phyloP scores from a whole-genome alignment of 1,284 basidiomycete species.

The Takashimella koratensis region DNA sequence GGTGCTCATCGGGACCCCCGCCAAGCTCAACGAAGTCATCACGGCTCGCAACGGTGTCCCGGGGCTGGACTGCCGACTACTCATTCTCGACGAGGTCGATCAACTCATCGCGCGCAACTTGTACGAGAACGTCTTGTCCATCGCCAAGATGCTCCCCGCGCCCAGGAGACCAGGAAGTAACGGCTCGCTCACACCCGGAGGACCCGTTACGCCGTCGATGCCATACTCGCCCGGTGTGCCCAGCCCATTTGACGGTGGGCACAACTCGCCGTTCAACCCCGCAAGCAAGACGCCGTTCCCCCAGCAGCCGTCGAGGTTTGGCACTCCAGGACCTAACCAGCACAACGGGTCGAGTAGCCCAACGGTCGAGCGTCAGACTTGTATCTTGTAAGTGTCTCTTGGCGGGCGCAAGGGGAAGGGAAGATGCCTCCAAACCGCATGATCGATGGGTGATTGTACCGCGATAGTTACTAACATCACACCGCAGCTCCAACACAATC shows the following conservation, averaged over 20 bases:
- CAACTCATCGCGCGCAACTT: slow-evolving; percentile 92
- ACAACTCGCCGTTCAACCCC: slow-evolving; percentile 55
- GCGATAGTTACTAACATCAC: not conserved
- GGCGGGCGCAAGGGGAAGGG: too few relatives aligned
- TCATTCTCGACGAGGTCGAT: slow-evolving; percentile 95
- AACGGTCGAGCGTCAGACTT: slow-evolving; percentile 76
- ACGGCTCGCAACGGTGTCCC: slow-evolving; percentile 61
- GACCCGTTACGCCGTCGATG: slow-evolving; percentile 13
- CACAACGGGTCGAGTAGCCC: slow-evolving; percentile 9
- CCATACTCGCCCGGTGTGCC: slow-evolving; percentile 43
- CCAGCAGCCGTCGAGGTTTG: slow-evolving; percentile 51
- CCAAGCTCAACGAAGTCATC: slow-evolving; percentile 90
- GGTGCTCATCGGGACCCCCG: slow-evolving; percentile 93
- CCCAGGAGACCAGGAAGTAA: slow-evolving; percentile 60
- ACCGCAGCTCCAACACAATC: slow-evolving; percentile 56
- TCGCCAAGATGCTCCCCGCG: slow-evolving; percentile 82
- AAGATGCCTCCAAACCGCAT: too few relatives aligned
- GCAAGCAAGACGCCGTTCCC: slow-evolving; percentile 49
- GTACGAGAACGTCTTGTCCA: slow-evolving; percentile 88
- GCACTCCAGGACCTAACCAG: slow-evolving; percentile 18
- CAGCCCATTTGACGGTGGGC: slow-evolving; percentile 46
- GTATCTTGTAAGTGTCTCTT: slow-evolving; percentile 61
- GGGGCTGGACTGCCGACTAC: slow-evolving; percentile 79
- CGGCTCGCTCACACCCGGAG: slow-evolving; percentile 31
- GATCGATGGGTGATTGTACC: too few relatives aligned